phyloP scores from a whole-genome alignment of 1,284 basidiomycete species.

The Tausonia pullulans region DNA sequence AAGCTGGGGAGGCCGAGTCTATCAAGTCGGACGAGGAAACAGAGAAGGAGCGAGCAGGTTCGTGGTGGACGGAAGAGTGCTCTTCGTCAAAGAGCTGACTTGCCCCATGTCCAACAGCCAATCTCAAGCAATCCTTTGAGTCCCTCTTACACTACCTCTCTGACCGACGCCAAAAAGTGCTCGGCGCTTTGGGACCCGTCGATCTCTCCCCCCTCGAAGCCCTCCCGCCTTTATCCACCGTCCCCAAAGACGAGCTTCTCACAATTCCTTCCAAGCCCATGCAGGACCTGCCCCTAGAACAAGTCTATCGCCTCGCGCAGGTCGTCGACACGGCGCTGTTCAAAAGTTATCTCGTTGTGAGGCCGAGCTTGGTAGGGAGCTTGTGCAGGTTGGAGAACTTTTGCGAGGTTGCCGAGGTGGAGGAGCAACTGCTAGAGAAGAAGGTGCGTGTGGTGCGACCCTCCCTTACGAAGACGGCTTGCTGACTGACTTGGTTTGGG shows the following conservation, averaged over 20 bases:
- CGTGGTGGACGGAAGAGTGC: no score
- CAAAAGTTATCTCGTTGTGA: constrained; percentile 77
- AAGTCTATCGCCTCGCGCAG: constrained; percentile 76
- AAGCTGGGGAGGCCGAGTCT: no score
- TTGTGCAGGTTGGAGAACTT: constrained; percentile 88
- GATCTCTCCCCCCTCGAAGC: constrained; percentile 39
- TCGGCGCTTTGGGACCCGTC: constrained; percentile 57
- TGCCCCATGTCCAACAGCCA: constrained; percentile 11
- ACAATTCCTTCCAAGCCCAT: constrained; percentile 60
- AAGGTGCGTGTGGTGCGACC: constrained; percentile 47
- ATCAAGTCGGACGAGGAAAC: no score
- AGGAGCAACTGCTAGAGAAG: constrained; percentile 67
- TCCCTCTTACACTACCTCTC: constrained; percentile 49
- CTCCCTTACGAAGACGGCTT: neutral
- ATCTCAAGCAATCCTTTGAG: constrained; percentile 34
- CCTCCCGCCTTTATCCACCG: constrained; percentile 28
- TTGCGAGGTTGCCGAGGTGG: constrained; percentile 93
- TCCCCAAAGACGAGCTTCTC: constrained; percentile 59
- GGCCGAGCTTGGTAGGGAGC: constrained; percentile 72
- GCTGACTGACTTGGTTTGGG: neutral
- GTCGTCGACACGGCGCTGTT: constrained; percentile 92
- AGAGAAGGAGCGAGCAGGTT: no score
- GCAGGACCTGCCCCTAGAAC: constrained; percentile 56
- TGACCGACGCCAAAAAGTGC: constrained; percentile 73
- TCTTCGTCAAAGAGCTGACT: neutral